Conservation (phyloP, 495 filamentous ascomycete genomes). For the Letharia columbiana region DNA sequence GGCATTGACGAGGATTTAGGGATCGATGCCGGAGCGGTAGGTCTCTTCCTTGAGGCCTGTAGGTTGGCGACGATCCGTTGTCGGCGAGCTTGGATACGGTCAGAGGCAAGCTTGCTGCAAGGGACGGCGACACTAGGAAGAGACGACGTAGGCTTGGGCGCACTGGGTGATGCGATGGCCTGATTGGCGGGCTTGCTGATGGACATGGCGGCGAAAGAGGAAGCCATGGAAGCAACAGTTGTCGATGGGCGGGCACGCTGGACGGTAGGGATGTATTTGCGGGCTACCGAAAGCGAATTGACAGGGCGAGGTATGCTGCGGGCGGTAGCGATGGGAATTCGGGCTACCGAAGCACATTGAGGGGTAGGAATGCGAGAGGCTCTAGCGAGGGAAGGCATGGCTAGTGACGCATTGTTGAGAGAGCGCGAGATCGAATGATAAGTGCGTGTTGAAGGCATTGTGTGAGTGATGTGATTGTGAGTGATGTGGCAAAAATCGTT, state of each 20-base stretch:
- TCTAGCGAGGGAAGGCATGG: not conserved
- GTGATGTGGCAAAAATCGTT: not conserved
- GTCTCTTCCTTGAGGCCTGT: conserved; percentile 3
- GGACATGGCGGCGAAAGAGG: not conserved
- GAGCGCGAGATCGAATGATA: not conserved
- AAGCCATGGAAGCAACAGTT: not conserved
- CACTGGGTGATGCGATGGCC: conserved; percentile 6
- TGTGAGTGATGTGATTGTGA: conserved; percentile 2
- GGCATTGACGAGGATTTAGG: not conserved
- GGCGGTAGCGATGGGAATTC: not conserved
- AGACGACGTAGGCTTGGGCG: conserved; percentile 13
- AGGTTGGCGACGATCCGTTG: conserved; percentile 8
- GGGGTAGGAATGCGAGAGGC: not conserved
- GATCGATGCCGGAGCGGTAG: conserved; percentile 4
- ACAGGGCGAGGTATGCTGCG: not conserved
- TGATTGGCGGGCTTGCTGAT: conserved; percentile 4
- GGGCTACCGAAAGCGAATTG: conserved; percentile 3
- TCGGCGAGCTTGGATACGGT: conserved; percentile 8
- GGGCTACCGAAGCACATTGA: not conserved
- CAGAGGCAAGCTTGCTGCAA: not conserved
- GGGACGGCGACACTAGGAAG: conserved; percentile 4
- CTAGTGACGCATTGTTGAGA: not conserved
- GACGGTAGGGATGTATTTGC: not conserved
- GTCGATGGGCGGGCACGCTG: conserved; percentile 8
- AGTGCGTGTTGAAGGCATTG: conserved; percentile 5